Evolutionary conservation across 23 red algal species (phyloP), one percentile per base, ranked within the genome.

Genomic region (Gracilaria domingensis): DNA sequence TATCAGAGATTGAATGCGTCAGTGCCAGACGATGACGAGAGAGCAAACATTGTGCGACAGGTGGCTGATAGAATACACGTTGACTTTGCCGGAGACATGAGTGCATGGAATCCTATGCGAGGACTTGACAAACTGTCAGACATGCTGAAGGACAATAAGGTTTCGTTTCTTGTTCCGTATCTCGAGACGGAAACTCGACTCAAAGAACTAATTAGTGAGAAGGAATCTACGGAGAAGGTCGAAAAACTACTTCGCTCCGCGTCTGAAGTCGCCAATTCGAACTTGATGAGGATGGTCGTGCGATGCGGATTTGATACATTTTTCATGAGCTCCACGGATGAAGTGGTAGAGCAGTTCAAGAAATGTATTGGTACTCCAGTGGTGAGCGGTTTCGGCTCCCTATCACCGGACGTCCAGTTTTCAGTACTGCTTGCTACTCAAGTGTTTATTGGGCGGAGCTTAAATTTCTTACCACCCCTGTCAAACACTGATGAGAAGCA

Each of bases 141-240:
- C n/a, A 79, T 84, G 78, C 67, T 92, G 49, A 84, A 76, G 9
- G 21, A 79, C 44, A 60, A 58, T 4, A 66, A 66, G 4, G 51
- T 92, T 60, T 8, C 69, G 16, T 92, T 84, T 35, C 49, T 92
- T 42, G 64, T 78, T 74, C 89, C 89, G 25, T 77, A 74, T 48
- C 18, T 84, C 51, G 49, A 29, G 4, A 73, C 35, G 28, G 56
- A 62, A 84, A 42, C 28, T 75, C 33, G 29, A 36, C 36, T 92
- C 21, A 84, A 77, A 49, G 79, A 84, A 30, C 33, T 84, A 14
- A 42, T 92, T 33, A 58, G 51, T 13, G 36, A 45, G n/a, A 83
- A 74, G 16, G 56, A 29, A 12, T 35, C 48, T 17, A 38, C 13
- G 17, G 37, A 58, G 21, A 65, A 83, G 24, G 47, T 92, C 48